Base-by-base conservation (phyloP, 176 grass and related monocot genomes). In the Luzula sylvatica region DNA sequence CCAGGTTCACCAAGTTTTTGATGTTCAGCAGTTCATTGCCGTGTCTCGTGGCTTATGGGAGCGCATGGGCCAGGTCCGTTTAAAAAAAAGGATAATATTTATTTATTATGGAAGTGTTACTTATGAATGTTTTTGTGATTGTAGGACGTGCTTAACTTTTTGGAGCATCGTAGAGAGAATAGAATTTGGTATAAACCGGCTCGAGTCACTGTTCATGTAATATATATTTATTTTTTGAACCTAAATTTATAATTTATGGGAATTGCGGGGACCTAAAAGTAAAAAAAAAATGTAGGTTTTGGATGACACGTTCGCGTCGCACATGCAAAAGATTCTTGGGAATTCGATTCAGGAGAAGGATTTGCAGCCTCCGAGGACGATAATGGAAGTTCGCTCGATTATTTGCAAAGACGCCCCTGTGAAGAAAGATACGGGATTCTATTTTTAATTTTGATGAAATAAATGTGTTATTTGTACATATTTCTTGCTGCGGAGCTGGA, bases 341-440 rank as follows among this genome's bases (percentile, higher is more conserved):
- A 98, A 98, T 46, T 69, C 75, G 1, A 55, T 90, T 42, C 78
- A 88, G 46, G 81, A 66, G 40, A 90, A 85, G 27, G 85, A 98
- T 42, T 72, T 90, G 48, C 81, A 98, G 41, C 78, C 81, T 45
- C 92, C 92, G 2, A 78, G 92, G 39, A 89, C 81, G 7, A 98
- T 86, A 46, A 77, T 90, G 92, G 92, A 98, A 78, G 92, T 98
- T 39, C 86, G 92, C 20, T 98, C 92, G 0, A 85, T 98, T 46
- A 81, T 98, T 18, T 98, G 92, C 72, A 88, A 98, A 53, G 92
- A 98, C 52, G 78, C 78, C n/a, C 72, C 83, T 7, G 58, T 71
- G 7, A 67, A 83, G 45, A 98, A 98, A 64, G 80, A 72, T 42
- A 79, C 78, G 1, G 73, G 49, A 35, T 86, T 82, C 65, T 98